phyloP scores from a whole-genome alignment of 768 basidiomycete species.

The Podaxis rugospora region DNA sequence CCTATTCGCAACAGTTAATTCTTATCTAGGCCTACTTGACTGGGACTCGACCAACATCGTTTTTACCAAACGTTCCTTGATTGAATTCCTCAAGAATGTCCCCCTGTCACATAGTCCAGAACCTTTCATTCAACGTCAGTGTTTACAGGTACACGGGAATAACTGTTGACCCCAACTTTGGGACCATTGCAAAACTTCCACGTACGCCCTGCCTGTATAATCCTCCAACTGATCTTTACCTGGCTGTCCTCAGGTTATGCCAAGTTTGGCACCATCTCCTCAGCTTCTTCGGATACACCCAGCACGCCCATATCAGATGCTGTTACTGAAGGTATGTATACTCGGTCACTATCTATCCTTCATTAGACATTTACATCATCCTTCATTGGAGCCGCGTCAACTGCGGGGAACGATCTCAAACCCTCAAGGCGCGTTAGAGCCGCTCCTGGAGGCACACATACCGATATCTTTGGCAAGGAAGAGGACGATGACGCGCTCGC shows the following conservation, averaged over 20 bases:
- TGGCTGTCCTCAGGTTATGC: constrained; percentile 52
- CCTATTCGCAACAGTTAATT: neutral
- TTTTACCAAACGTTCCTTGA: constrained; percentile 71
- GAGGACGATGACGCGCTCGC: constrained; percentile 55
- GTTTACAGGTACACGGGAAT: constrained; percentile 59
- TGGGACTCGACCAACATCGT: constrained; percentile 76
- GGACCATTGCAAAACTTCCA: constrained; percentile 71
- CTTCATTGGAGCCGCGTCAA: constrained; percentile 4
- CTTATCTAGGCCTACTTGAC: constrained; percentile 62
- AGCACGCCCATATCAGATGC: neutral
- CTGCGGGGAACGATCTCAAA: constrained; percentile 33
- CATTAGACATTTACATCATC: neutral
- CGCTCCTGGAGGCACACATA: constrained; percentile 47
- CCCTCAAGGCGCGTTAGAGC: constrained; percentile 56
- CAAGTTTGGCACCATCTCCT: constrained; percentile 57
- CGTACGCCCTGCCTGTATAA: constrained; percentile 36
- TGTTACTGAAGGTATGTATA: neutral
- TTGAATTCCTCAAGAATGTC: constrained; percentile 74
- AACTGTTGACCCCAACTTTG: constrained; percentile 73
- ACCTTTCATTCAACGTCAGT: neutral
- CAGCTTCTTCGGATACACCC: constrained; percentile 11
- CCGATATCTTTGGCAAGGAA: constrained; percentile 44
- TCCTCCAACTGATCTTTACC: neutral
- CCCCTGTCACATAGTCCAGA: neutral
- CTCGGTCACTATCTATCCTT: neutral